Conservation (phyloP, 176 grass and related monocot species). For the Oropetium thomaeum region DNA sequence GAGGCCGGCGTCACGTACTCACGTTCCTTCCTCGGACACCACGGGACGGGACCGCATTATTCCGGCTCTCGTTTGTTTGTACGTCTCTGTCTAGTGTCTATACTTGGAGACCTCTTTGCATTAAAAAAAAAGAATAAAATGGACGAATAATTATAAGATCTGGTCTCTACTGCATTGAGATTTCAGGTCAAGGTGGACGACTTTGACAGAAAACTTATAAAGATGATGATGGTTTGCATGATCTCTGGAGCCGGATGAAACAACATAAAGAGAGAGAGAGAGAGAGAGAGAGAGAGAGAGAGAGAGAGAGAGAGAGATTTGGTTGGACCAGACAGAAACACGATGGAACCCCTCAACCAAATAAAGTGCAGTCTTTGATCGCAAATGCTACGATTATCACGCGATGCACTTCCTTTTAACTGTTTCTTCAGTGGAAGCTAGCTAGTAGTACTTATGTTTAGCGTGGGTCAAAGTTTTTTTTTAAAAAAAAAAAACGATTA, state of each 20-base stretch:
- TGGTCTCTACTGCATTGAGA: background rate
- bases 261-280: background rate
- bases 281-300: background rate
- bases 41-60: background rate
- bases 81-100: too few relatives aligned
- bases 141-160: background rate
- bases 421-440: background rate
- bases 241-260: too few relatives aligned
- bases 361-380: background rate
- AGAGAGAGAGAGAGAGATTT: background rate
- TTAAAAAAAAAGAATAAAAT: too few relatives aligned
- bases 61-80: too few relatives aligned
- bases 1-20: background rate
- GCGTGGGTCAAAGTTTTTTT: conserved; percentile 4
- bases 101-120: too few relatives aligned
- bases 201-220: background rate
- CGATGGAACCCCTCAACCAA: background rate
- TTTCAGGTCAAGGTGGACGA: background rate
- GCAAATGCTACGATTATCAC: background rate
- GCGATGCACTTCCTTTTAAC: background rate
- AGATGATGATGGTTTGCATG: background rate
- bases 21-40: conserved; percentile 5
- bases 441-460: background rate
- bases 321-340: background rate
- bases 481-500: background rate